These are phyloP conservation scores for Yarrowia bubula DNA, from an alignment of 805 yeast species.

Conservation along the genomic window DNA sequence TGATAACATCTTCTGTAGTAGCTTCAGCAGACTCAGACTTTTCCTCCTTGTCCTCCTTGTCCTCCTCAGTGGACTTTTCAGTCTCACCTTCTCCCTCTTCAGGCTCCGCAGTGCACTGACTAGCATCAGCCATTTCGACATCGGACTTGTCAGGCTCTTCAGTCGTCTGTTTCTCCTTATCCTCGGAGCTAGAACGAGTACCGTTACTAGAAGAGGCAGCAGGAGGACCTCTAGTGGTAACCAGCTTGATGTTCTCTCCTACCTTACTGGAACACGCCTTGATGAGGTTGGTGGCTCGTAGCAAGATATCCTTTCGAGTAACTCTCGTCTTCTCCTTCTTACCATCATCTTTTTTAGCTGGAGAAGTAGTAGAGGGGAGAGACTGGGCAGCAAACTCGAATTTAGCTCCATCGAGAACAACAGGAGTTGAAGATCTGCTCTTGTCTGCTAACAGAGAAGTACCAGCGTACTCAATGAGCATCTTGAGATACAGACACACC, in stretches of 20 bases:
- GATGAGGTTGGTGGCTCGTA: slow-evolving; percentile 18
- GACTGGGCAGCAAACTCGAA: slow-evolving; percentile 9
- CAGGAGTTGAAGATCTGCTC: slow-evolving; percentile 15
- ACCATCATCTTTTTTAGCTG: slow-evolving; percentile 5
- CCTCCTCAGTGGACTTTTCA: background rate
- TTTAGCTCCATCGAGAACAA: background rate
- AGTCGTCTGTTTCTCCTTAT: background rate
- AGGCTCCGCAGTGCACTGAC: background rate
- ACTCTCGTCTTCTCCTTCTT: slow-evolving; percentile 27
- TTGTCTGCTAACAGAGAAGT: slow-evolving; percentile 7
- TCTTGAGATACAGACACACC: slow-evolving; percentile 55
- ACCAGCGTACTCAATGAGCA: slow-evolving; percentile 38
- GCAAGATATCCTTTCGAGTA: slow-evolving; percentile 21
- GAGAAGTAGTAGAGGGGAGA: background rate
- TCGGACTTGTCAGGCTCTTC: slow-evolving; percentile 5
- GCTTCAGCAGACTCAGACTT: background rate
- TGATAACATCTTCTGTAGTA: background rate
- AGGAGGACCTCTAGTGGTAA: slow-evolving; percentile 12
- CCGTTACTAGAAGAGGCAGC: background rate
- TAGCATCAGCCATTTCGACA: background rate
- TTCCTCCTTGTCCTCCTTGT: background rate
- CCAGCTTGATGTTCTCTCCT: slow-evolving; percentile 16
- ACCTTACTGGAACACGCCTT: slow-evolving; percentile 11
- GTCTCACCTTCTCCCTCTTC: background rate
- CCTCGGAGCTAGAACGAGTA: slow-evolving; percentile 1